These are phyloP conservation scores for Mrakia frigida DNA, from an alignment of 768 basidiomycete genomes.

Conservation along the genomic window DNA sequence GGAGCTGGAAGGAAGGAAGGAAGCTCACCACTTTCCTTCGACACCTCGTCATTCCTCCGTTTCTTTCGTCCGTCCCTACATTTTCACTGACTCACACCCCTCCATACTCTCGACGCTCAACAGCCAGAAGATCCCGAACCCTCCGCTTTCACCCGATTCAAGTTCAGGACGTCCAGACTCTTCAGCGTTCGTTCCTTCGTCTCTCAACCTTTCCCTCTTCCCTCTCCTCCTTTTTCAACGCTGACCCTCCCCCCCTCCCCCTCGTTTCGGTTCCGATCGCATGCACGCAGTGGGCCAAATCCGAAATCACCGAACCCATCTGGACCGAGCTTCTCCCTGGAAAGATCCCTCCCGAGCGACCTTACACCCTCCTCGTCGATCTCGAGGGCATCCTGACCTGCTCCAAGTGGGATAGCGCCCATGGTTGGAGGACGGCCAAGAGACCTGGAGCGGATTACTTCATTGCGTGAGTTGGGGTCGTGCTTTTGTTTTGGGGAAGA, in stretches of 20 bases:
- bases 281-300: slow-evolving; percentile 64
- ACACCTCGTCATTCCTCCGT: neutral
- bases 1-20: neutral
- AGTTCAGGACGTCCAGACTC: slow-evolving; percentile 33
- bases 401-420: slow-evolving; percentile 94
- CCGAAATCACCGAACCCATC: slow-evolving; percentile 60
- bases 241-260: neutral
- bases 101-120: no score
- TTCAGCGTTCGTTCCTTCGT: slow-evolving; percentile 10
- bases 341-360: slow-evolving; percentile 72
- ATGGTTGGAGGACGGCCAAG: slow-evolving; percentile 97
- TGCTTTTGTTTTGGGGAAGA: neutral
- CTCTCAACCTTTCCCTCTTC: neutral
- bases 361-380: slow-evolving; percentile 85
- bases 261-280: no score
- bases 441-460: slow-evolving; percentile 98
- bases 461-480: slow-evolving; percentile 52
- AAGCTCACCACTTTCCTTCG: slow-evolving; percentile 4
- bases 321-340: slow-evolving; percentile 90
- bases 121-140: slow-evolving; percentile 21
- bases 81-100: neutral
- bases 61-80: neutral
- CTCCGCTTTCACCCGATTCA: neutral
- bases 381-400: slow-evolving; percentile 87
- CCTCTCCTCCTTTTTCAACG: no score